phyloP scores from a whole-genome alignment of 768 basidiomycete species.

The Jaapia argillacea region DNA sequence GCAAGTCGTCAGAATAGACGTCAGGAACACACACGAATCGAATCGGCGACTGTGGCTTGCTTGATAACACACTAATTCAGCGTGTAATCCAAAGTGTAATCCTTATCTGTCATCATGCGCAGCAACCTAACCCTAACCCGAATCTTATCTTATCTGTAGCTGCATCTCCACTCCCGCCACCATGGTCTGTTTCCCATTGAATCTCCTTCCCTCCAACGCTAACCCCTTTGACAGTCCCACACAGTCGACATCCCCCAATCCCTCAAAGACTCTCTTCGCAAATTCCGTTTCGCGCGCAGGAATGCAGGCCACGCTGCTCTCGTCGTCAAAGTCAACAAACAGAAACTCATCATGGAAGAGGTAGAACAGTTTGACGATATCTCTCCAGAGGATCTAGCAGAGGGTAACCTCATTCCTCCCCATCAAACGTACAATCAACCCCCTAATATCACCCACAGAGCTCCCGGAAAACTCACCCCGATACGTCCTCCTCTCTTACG shows the following conservation, averaged over 20 bases:
- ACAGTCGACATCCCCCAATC: slow-evolving; percentile 82
- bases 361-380: slow-evolving; percentile 73
- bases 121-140: too few species aligned
- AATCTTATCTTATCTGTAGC: not conserved
- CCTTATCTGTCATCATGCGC: too few species aligned
- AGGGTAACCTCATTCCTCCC: slow-evolving; percentile 39
- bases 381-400: slow-evolving; percentile 75
- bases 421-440: slow-evolving; percentile 4
- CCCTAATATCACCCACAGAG: slow-evolving; percentile 33
- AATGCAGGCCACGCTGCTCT: slow-evolving; percentile 65
- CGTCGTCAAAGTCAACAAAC: slow-evolving; percentile 87
- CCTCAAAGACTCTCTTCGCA: slow-evolving; percentile 71
- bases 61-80: too few species aligned
- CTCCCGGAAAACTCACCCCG: slow-evolving; percentile 83
- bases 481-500: slow-evolving; percentile 79
- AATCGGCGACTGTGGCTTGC: too few species aligned
- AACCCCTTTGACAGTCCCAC: slow-evolving; percentile 31
- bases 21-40: too few species aligned
- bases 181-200: not conserved
- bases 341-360: slow-evolving; percentile 70
- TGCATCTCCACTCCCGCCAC: not conserved
- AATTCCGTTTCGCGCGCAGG: slow-evolving; percentile 68
- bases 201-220: not conserved
- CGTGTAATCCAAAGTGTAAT: too few species aligned
- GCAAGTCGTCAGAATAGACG: too few species aligned